Base-by-base conservation (phyloP, 345 rosid species). In the Euphorbia tirucalli region DNA sequence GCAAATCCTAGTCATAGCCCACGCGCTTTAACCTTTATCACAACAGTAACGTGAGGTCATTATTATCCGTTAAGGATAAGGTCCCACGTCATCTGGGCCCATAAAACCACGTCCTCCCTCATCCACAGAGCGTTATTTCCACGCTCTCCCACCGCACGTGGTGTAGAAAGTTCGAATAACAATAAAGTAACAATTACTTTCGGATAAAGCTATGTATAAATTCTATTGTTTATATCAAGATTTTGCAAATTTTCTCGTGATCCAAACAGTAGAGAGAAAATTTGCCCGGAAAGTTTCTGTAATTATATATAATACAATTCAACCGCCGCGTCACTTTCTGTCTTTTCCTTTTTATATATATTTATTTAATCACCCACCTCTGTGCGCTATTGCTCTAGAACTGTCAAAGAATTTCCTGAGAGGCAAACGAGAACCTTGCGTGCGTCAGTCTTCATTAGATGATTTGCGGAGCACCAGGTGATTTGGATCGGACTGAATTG, bases 371-470 rank as follows among this genome's bases (percentile, higher is more conserved):
- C 5, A 2, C 37, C 5, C 7, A 1, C 46, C 13, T 41, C 46
- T 46, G 2, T 46, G 18, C 72, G 54, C 31, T 59, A 28, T 57
- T 9, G 15, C 15, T 24, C 31, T 28, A 24, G 30, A 64, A 64
- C 52, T 61, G 65, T 35, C 65, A 32, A 13, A 54, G 60, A 70
- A 39, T 72, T 85, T 74, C 81, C 68, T 16, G 77, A 44, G 76
- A 76, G 76, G 70, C 83, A 80, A 82, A 83, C 87, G 73, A 75
- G 28, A 32, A n/a, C 10, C 14, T 50, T 24, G 44, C 68, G 68
- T 61, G 44, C 9, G 44, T 41, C 44, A 41, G 44, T 10, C 10
- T 41, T 41, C 9, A 11, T 41, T 41, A 37, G 5, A 41, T 41
- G 11, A 41, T 41, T 10, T 41, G 44, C 44, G 9, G 44, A 41